phyloP scores from a whole-genome alignment of 1,139 yeast species.

The Taphrina flavorubra region DNA sequence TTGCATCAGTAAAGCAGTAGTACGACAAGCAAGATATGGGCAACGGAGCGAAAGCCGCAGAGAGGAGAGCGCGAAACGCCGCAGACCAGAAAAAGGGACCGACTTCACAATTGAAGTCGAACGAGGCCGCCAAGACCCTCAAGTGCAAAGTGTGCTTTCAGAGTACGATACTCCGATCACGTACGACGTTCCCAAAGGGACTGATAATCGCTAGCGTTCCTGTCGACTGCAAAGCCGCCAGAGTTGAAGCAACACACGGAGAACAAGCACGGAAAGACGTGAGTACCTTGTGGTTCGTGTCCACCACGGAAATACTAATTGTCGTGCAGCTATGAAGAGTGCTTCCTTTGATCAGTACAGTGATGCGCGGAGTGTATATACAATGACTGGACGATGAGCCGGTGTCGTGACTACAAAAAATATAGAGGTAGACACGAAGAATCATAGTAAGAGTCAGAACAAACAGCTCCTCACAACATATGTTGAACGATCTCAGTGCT shows the following conservation, averaged over 20 bases:
- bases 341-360: neutral
- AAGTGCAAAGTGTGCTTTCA: slow-evolving; percentile 33
- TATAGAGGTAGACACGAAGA: no score
- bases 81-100: slow-evolving; percentile 30
- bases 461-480: neutral
- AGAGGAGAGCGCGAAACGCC: slow-evolving; percentile 21
- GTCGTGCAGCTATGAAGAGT: slow-evolving; percentile 7
- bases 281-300: slow-evolving; percentile 1
- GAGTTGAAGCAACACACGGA: slow-evolving; percentile 24
- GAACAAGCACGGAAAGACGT: slow-evolving; percentile 29
- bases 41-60: slow-evolving; percentile 29
- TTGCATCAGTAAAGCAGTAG: neutral
- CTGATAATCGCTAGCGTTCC: slow-evolving; percentile 4
- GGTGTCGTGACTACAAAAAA: no score
- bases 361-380: neutral
- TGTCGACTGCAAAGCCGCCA: slow-evolving; percentile 28
- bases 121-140: slow-evolving; percentile 28
- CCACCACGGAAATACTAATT: neutral
- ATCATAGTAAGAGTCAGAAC: neutral
- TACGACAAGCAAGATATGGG: slow-evolving; percentile 8
- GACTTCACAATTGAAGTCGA: slow-evolving; percentile 21
- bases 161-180: neutral
- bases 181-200: neutral
- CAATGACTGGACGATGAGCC: neutral
- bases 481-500: no score